Conservation (phyloP, 1,139 yeast genomes). For the Scheffersomyces lignicola region DNA sequence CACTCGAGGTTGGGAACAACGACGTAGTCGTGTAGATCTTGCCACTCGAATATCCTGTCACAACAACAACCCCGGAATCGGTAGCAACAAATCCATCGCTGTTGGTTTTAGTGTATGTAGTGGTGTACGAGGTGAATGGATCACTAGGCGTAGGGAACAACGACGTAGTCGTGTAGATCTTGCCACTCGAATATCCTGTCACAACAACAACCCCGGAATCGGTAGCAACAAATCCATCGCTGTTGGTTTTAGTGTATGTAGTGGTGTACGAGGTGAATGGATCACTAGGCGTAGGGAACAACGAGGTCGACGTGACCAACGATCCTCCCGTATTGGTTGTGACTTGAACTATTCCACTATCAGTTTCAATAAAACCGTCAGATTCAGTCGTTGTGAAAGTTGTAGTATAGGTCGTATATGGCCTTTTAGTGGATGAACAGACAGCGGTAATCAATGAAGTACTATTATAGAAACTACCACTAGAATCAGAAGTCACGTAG, state of each 20-base stretch:
- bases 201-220: conserved; percentile 3
- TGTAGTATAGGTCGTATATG: conserved; percentile 7
- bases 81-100: conserved; percentile 8
- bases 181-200: conserved; percentile 1
- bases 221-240: not conserved
- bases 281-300: no score
- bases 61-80: conserved; percentile 9
- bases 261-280: not conserved
- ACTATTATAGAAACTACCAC: not conserved
- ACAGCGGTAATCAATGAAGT: not conserved
- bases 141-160: conserved; percentile 3
- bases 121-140: conserved; percentile 12
- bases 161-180: not conserved
- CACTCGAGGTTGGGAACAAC: no score
- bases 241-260: conserved; percentile 3
- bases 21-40: no score
- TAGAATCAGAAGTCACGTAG: conserved; percentile 4
- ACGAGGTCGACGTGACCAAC: not conserved
- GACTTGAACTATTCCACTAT: conserved; percentile 8
- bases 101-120: conserved; percentile 7
- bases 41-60: no score
- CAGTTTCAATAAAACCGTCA: conserved; percentile 12
- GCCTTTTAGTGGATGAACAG: conserved; percentile 7
- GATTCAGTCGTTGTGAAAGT: conserved; percentile 11
- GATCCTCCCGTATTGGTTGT: not conserved